Conservation (phyloP, 441 rosid species). For the Bruguiera hainesii region DNA sequence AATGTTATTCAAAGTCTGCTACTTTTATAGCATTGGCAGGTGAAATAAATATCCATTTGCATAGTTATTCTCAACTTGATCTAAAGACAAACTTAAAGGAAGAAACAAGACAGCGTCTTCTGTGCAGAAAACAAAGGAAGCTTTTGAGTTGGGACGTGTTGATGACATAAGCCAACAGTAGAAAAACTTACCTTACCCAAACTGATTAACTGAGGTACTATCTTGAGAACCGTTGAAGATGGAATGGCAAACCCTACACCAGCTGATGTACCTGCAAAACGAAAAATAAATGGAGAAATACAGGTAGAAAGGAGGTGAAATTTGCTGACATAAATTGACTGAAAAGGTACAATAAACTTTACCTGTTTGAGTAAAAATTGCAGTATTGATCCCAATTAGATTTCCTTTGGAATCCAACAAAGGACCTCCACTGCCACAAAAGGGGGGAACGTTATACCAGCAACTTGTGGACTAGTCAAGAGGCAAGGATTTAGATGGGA, state of each 20-base stretch:
- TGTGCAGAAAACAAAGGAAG: too few relatives aligned
- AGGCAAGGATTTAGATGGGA: not conserved
- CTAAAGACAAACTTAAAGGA: not conserved
- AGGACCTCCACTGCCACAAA: constrained; percentile 80
- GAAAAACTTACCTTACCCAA: constrained; percentile 67
- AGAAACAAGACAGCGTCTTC: not conserved
- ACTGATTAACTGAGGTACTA: constrained; percentile 84
- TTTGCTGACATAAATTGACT: not conserved
- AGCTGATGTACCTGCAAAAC: constrained; percentile 74
- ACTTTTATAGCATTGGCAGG: not conserved
- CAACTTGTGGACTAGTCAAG: not conserved
- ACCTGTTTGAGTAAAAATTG: constrained; percentile 94
- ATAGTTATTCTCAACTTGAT: not conserved
- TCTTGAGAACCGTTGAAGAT: constrained; percentile 79
- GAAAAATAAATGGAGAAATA: too few relatives aligned
- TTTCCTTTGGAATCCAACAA: constrained; percentile 86
- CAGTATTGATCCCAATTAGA: constrained; percentile 85
- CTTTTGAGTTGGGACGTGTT: not conserved
- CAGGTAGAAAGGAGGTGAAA: not conserved
- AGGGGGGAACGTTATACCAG: constrained; percentile 11
- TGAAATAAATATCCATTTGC: not conserved
- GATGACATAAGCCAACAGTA: constrained; percentile 1
- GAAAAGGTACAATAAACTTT: constrained; percentile 1
- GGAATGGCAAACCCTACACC: constrained; percentile 99
- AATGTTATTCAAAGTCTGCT: not conserved